phyloP scores from a whole-genome alignment of 1,284 basidiomycete species.

The Boletus holoroseus region DNA sequence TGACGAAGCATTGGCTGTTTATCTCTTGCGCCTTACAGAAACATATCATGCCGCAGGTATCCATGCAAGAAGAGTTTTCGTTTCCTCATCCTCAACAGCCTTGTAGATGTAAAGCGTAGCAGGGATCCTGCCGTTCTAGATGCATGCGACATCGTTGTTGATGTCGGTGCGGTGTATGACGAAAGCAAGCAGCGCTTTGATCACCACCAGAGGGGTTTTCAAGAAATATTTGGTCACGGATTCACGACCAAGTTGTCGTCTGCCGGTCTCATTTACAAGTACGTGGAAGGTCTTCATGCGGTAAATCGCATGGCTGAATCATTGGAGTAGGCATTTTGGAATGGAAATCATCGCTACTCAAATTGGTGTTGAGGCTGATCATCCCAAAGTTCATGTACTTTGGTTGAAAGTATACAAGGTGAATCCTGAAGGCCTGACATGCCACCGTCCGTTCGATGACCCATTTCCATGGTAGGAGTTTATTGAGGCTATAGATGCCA shows the following conservation, averaged over 20 bases:
- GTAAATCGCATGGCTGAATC: slow-evolving; percentile 1
- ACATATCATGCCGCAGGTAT: slow-evolving; percentile 72
- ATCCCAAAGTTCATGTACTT: slow-evolving; percentile 65
- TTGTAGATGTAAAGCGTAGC: slow-evolving; percentile 64
- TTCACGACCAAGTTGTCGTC: slow-evolving; percentile 87
- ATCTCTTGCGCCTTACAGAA: slow-evolving; percentile 76
- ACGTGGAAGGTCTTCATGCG: slow-evolving; percentile 21
- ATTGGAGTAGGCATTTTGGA: slow-evolving; percentile 76
- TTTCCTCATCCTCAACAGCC: slow-evolving; percentile 8
- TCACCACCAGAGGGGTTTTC: slow-evolving; percentile 95
- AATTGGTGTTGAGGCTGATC: slow-evolving; percentile 47
- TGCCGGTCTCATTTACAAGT: slow-evolving; percentile 95
- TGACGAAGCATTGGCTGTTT: slow-evolving; percentile 94
- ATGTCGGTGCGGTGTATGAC: slow-evolving; percentile 94
- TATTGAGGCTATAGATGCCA: slow-evolving; percentile 91
- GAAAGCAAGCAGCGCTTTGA: slow-evolving; percentile 78
- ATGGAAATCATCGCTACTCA: slow-evolving; percentile 76
- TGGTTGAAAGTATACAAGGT: slow-evolving; percentile 90
- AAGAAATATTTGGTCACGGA: slow-evolving; percentile 82
- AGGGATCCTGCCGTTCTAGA: slow-evolving; percentile 79
- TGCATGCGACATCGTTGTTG: slow-evolving; percentile 92
- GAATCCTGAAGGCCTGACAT: not conserved
- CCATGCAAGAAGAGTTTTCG: slow-evolving; percentile 14
- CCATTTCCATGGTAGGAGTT: slow-evolving; percentile 56
- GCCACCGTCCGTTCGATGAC: not conserved